A percentile compares a stretch with the other conserved stretches of the same genome.
Conservation (phyloP, 768 basidiomycete genomes). For the Kwoniella botswanensis region DNA sequence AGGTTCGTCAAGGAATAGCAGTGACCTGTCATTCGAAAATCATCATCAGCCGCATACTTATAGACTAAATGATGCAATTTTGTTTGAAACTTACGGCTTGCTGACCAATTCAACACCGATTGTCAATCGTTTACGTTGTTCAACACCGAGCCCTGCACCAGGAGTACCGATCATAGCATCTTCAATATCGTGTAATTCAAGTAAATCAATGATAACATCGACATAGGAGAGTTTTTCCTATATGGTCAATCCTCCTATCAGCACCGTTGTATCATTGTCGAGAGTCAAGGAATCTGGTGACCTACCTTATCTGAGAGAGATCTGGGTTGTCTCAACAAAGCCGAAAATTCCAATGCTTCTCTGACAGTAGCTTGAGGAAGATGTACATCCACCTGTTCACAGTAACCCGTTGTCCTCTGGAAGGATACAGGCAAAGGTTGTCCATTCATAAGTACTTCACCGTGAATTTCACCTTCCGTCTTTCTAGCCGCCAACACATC, state of each 20-base stretch:
- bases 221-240: slow-evolving; percentile 60
- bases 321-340: slow-evolving; percentile 60
- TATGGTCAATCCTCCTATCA: not conserved
- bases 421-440: slow-evolving; percentile 57
- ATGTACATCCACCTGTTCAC: slow-evolving; percentile 63
- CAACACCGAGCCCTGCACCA: slow-evolving; percentile 49
- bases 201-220: slow-evolving; percentile 57
- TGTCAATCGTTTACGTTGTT: slow-evolving; percentile 53
- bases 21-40: slow-evolving; percentile 29
- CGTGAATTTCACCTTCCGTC: slow-evolving; percentile 54
- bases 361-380: slow-evolving; percentile 67
- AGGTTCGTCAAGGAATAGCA: slow-evolving; percentile 89
- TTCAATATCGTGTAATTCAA: slow-evolving; percentile 64
- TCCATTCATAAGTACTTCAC: slow-evolving; percentile 60
- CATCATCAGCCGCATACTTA: not conserved
- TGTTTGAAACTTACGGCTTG: slow-evolving; percentile 44
- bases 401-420: slow-evolving; percentile 59
- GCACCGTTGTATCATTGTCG: not conserved
- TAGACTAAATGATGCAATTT: not conserved
- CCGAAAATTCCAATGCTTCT: slow-evolving; percentile 60
- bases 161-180: slow-evolving; percentile 72
- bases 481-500: slow-evolving; percentile 49
- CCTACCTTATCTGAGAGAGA: slow-evolving; percentile 21
- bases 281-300: not conserved
- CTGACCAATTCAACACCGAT: slow-evolving; percentile 55